Conservation (phyloP, 163 green algal genomes). For the Volvox carteri region DNA sequence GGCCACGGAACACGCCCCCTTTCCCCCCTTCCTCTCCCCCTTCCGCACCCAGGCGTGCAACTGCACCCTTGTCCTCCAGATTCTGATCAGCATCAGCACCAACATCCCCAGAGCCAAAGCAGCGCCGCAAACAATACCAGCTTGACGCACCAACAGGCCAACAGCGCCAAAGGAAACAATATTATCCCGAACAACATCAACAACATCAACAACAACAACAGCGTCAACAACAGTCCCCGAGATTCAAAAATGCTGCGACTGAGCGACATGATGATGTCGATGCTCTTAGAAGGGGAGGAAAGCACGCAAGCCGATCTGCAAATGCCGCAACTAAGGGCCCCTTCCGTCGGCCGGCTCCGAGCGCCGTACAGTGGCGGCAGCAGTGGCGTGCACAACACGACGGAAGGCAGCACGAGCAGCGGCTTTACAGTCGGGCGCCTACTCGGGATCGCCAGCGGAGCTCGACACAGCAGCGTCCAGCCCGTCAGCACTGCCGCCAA, state of each 20-base stretch:
- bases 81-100: background rate
- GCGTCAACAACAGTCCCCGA: background rate
- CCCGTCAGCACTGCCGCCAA: too few species aligned
- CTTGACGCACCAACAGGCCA: too few species aligned
- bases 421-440: background rate
- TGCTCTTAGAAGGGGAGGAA: background rate
- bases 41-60: background rate
- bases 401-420: background rate
- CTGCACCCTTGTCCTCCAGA: too few species aligned
- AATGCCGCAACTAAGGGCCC: background rate
- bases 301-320: background rate
- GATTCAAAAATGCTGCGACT: background rate
- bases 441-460: too few species aligned
- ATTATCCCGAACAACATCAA: background rate
- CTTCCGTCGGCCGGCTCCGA: background rate
- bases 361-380: background rate
- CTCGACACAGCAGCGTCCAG: too few species aligned
- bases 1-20: too few species aligned
- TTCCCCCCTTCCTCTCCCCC: background rate
- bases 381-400: background rate
- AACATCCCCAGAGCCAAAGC: background rate
- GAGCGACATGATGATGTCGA: conserved; percentile 32
- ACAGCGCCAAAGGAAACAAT: too few species aligned
- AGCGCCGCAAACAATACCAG: too few species aligned
- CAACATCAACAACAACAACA: background rate